Percentiles rank a stretch among this genome's conserved stretches.
Evolutionary conservation across 495 filamentous ascomycete genomes (phyloP).

Genomic region (Aspergillus bridgeri): DNA sequence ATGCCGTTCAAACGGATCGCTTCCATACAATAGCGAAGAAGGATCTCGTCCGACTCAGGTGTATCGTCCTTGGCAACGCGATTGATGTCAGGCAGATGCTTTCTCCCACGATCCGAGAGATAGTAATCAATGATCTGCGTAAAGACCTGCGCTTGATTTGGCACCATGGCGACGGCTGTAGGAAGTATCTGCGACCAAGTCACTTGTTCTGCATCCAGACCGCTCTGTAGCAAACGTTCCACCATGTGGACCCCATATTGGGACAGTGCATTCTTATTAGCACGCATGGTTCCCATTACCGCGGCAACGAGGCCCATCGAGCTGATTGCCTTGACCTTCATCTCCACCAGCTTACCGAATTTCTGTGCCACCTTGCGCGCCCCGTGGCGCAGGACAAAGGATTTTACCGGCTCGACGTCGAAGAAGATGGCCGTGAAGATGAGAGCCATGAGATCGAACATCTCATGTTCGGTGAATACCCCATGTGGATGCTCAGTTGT

Average conservation of each 20-base stretch:
- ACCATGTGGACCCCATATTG: conserved; percentile 70
- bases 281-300: conserved; percentile 54
- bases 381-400: conserved; percentile 56
- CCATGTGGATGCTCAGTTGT: conserved; percentile 63
- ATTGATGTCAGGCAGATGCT: conserved; percentile 57
- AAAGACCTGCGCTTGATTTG: conserved; percentile 71
- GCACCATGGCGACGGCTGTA: conserved; percentile 56
- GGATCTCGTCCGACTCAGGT: conserved; percentile 45
- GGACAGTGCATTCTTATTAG: conserved; percentile 51
- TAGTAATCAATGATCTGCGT: conserved; percentile 80
- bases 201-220: conserved; percentile 62
- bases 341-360: conserved; percentile 58
- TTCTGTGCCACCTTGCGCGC: conserved; percentile 59
- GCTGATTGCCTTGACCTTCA: conserved; percentile 64
- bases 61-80: conserved; percentile 47
- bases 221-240: conserved; percentile 62
- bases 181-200: conserved; percentile 71
- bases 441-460: conserved; percentile 68
- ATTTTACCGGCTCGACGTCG: conserved; percentile 51
- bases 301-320: conserved; percentile 52
- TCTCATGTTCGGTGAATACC: conserved; percentile 73
- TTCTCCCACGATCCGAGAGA: conserved; percentile 50
- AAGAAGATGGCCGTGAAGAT: conserved; percentile 60
- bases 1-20: conserved; percentile 60
- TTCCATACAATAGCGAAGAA: conserved; percentile 50